Conservation (phyloP, 805 yeast species). For the Lipomyces yamadae region DNA sequence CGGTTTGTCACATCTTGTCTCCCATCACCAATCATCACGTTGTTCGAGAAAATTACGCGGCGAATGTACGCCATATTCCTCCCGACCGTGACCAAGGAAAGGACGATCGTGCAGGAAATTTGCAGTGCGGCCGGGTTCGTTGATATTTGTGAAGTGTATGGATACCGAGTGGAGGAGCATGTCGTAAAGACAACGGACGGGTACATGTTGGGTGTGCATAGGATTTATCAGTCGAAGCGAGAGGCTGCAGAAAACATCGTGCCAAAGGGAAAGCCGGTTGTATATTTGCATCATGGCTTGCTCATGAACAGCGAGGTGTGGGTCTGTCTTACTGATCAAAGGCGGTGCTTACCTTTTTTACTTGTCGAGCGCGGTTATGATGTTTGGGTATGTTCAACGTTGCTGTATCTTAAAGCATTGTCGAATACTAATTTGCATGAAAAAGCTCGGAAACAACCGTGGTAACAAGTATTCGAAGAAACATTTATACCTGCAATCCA, state of each 20-base stretch:
- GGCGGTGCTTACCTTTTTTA: conserved; percentile 70
- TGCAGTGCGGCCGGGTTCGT: conserved; percentile 59
- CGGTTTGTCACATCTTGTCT: conserved; percentile 42
- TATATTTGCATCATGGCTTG: conserved; percentile 89
- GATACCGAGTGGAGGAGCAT: conserved; percentile 74
- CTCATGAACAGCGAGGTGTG: conserved; percentile 87
- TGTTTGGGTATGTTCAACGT: conserved; percentile 50
- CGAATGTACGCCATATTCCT: conserved; percentile 23
- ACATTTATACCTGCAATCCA: conserved; percentile 57
- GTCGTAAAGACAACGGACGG: conserved; percentile 44
- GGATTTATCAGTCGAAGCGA: conserved; percentile 39
- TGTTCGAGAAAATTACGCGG: conserved; percentile 38
- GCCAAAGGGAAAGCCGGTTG: conserved; percentile 50
- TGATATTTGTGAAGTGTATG: conserved; percentile 69
- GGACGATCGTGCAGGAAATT: conserved; percentile 46
- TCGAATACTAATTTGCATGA: conserved; percentile 52
- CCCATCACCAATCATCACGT: conserved; percentile 41
- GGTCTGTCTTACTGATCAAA: conserved; percentile 57
- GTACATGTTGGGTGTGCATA: conserved; percentile 44
- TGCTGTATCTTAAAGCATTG: background rate
- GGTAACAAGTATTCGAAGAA: conserved; percentile 92
- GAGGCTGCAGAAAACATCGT: conserved; percentile 2
- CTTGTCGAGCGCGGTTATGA: conserved; percentile 85
- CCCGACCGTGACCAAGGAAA: conserved; percentile 18
- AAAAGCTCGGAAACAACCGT: conserved; percentile 84